Evolutionary conservation across 2,329 filamentous ascomycete species (phyloP).

Genomic region (Alternaria dauci): DNA sequence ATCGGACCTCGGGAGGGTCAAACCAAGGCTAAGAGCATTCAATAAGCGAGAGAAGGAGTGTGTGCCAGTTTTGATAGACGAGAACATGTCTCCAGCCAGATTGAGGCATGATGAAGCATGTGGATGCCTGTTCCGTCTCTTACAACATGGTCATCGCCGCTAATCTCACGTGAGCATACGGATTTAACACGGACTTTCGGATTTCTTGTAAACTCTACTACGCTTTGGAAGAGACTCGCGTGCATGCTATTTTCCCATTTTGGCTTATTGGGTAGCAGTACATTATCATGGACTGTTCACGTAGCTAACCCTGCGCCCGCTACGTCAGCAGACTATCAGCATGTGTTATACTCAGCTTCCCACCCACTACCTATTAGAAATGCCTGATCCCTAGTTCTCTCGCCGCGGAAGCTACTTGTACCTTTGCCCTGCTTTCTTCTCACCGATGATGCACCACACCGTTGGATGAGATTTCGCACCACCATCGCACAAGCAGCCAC

Average conservation of each 20-base stretch:
- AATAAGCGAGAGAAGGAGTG: not conserved
- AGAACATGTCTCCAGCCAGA: not conserved
- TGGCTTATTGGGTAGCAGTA: not conserved
- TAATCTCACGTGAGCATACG: not conserved
- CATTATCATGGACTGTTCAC: not conserved
- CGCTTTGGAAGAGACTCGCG: not conserved
- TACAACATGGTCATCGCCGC: not conserved
- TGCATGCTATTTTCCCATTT: no score
- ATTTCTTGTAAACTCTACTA: not conserved
- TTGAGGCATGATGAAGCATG: not conserved
- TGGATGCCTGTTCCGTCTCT: not conserved
- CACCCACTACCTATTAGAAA: not conserved
- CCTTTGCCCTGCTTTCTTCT: not conserved
- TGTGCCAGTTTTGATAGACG: not conserved
- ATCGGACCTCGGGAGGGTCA: no score
- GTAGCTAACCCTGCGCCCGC: not conserved
- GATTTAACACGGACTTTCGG: not conserved
- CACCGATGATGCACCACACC: conserved; percentile 1
- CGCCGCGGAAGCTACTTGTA: not conserved
- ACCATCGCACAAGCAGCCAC: conserved; percentile 14
- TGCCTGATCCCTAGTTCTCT: not conserved
- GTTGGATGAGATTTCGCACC: not conserved
- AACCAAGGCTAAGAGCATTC: no score
- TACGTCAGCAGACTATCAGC: not conserved
- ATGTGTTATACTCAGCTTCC: not conserved